Evolutionary conservation across 768 basidiomycete species (phyloP).

Genomic region (Gautieria morchelliformis): DNA sequence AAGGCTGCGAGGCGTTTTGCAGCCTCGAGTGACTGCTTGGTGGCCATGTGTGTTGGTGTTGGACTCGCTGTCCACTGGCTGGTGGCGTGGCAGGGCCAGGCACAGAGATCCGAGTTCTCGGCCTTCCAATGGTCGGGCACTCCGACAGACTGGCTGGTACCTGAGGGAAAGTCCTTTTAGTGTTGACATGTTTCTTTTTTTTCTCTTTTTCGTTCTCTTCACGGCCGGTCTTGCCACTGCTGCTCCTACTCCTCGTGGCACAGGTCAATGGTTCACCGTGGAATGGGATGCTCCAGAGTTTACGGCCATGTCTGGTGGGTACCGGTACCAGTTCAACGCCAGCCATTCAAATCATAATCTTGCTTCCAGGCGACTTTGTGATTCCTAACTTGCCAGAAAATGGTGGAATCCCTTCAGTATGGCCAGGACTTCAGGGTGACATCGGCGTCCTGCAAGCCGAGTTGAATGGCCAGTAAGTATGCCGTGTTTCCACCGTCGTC

Average conservation of each 20-base stretch:
- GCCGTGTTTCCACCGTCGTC: background rate
- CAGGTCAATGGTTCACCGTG: constrained; percentile 2
- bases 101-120: too few relatives aligned
- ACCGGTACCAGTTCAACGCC: too few relatives aligned
- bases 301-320: constrained; percentile 1
- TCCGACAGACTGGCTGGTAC: too few relatives aligned
- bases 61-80: too few relatives aligned
- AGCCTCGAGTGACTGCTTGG: constrained; percentile 42
- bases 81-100: too few relatives aligned
- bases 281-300: constrained; percentile 7
- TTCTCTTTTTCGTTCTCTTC: background rate
- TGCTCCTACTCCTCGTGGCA: background rate
- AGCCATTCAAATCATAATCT: background rate
- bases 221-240: background rate
- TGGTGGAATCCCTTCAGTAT: background rate
- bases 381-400: background rate
- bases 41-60: background rate
- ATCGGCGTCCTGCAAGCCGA: constrained; percentile 1
- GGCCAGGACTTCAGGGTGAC: constrained; percentile 4
- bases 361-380: constrained; percentile 1
- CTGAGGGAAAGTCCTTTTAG: background rate
- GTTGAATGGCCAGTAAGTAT: constrained; percentile 1
- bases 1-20: constrained; percentile 89
- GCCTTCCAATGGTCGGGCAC: too few relatives aligned
- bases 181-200: background rate